Evolutionary conservation across 139 green algal genomes (phyloP), one percentile per base, ranked within the genome.

Genomic region (Haematococcus sp.): DNA sequence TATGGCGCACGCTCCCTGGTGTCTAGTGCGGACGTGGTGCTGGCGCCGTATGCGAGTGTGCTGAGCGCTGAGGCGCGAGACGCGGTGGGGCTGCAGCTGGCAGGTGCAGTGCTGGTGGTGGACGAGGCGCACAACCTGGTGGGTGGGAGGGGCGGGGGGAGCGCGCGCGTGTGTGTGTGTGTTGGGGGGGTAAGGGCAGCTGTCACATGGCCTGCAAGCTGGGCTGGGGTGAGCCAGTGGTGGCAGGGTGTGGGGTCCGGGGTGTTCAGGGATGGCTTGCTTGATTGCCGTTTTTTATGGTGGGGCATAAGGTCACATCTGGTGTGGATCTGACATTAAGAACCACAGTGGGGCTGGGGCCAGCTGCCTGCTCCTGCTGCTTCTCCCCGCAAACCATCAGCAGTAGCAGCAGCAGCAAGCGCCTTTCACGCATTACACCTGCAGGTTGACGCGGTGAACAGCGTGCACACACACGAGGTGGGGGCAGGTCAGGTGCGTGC

Each of bases 41-140:
- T 97, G 35, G 72, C 95, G 34, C 95, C 95, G 31, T 99, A 99
- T 86, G 22, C 32, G 15, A 34, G 25, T 3, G 56, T 80, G 66
- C 74, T 80, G 35, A 30, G 33, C 20, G 20, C 32, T 11, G 66
- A 75, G 13, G 56, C 54, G 30, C 43, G 66, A 11, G 16, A 63
- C 19, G 74, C 52, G 33, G 16, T 72, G 28, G 79, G 79, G 17
- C 43, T 84, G 27, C 19, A 27, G 5, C 74, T 84, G 56, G 56
- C 70, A 22, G 84, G 73, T 15, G 43, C 59, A 20, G 87, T 98
- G 23, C 80, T 99, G 15, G 81, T 99, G 19, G 76, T 99, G 19
- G 95, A 99, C 71, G 95, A 99, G 86, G 95, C 93, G 2, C 95
- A 99, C 88, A 99, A 99, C 86, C 85, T 98, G 63, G 87, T 89